Evolutionary conservation across 352 stramenopile genomes (phyloP), one percentile per base, ranked within the genome.

Genomic region (Globisporangium spinosum): DNA sequence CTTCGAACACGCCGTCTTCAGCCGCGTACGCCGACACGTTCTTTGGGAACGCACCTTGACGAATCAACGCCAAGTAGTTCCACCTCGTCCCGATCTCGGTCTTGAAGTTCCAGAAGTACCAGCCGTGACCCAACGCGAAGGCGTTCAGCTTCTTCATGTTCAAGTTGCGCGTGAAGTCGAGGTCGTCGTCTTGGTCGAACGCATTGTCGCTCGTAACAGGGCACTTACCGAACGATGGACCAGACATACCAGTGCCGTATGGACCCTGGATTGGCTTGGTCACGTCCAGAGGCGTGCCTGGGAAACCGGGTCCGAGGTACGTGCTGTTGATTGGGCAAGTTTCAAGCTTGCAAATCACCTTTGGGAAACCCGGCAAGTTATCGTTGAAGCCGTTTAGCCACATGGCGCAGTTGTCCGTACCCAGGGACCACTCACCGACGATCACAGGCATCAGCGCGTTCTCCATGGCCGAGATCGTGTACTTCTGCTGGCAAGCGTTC

Each of bases 41-140:
- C 65, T 89, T 89, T 2, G 86, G 86, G 70, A 94, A 89, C 15
- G 71, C 74, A 10, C 85, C 85, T n/a, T 79, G 32, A 38, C 79
- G 80, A 59, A 86, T 70, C 23, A 91, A 70, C 43, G 80, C 69
- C 67, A 98, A 78, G 67, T 97, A 98, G 58, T 87, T 92, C 94
- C 94, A 98, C n/a, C 84, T 77, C 22, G 88, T 83, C 45, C 91
- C 90, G 13, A 98, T 73, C 73, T 98, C 94, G 1, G 92, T 98
- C 68, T 96, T 90, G 76, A 98, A 98, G 70, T 98, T 98, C 94
- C 92, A 98, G 71, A 98, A 98, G 80, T 97, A 98, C 76, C 92
- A 97, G n/a, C 94, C 94, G 76, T 98, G 92, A 29, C 90, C 91
- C 32, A 97, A 76, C 0, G 83, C 86, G 67, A 97, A 98, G 5